Base-by-base conservation (phyloP, 805 yeast genomes). In the Kazachstania martiniae region DNA sequence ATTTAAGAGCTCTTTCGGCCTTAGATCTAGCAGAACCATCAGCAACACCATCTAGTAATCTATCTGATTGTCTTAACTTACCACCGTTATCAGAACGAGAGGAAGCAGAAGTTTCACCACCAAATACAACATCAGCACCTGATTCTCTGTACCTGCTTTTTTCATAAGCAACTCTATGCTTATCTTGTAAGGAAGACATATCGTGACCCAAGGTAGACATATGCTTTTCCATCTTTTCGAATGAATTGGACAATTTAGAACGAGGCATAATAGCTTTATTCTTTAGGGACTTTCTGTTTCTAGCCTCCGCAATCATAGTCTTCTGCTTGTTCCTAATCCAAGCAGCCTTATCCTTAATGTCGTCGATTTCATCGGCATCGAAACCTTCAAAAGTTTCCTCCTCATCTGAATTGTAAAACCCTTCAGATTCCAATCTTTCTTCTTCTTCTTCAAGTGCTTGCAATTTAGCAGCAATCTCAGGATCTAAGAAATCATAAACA, bases 251-350 rank as follows among this genome's bases (percentile, higher is more conserved):
- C 42, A 77, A 62, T 55, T 87, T 84, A 32, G 94, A 93, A 62
- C 93, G 76, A 33, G 96, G 95, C 78, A 85, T 77, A 27, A 84
- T 66, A 27, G 94, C 80, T 57, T 75, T 78, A 65, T 85, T 84
- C 65, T 85, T 84, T 53, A 84, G 65, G 25, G 89, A 74, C 63
- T 84, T 87, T 67, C 85, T 81, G 56, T 74, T 71, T 61, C 96
- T 72, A 18, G 91, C 82, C 40, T 82, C 94, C 49, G 77, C 75
- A 52, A 80, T 79, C 94, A 91, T 89, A 61, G 71, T 72, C 74
- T 86, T 85, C 67, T 87, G 96, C 59, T 85, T 87, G 58, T 85
- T 76, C 63, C 98, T 79, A 49, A 91, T 86, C 97, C 97, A 91
- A 35, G 61, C 66, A 18, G 98, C 98, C 64, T 91, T 91, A 43